Evolutionary conservation across 208 protist genomes (phyloP), one percentile per base, ranked within the genome.

Genomic region (Naegleria gruberi): DNA sequence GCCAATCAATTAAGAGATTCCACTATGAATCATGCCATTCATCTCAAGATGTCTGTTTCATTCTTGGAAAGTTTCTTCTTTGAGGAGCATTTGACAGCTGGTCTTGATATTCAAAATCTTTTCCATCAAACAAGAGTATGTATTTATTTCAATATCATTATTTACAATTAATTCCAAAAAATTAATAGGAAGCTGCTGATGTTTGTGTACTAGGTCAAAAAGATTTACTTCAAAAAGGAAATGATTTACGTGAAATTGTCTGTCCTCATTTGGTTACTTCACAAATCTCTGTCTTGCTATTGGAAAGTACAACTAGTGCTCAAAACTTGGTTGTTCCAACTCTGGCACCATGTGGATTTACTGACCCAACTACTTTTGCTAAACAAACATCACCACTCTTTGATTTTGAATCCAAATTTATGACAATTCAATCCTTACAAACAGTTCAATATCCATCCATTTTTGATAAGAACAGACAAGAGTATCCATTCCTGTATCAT

Each of bases 41-140:
- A 87, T 42, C 12, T 87, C 5, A 87, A 87, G 37, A 87, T 87
- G 83, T 34, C 23, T 19, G 44, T 87, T 26, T 41, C 26, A 12
- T 87, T 87, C 83, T 55, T 87, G 41, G 83, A 87, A 34, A 55
- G 43, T 87, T 87, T 46, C 43, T 87, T 87, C 44, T 87, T 87
- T 55, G 83, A 87, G 42, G 26, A 46, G 6, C 23, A 55, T 37
- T 87, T 87, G 30, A 55, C 44, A 4, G 26, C 34, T 15, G 83
- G 83, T 40, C 6, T 42, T 10, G 30, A 87, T 23, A 40, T 87
- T 45, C 41, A 46, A 55, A 23, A 46, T 55, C 37, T 87, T 10
- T 87, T 87, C 41, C 34, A 46, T 55, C n/a, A 55, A 42, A 41
- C 83, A 41, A 87, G 83, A 55, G 43, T 65, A 65, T 30, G 51